Base-by-base conservation (phyloP, 495 filamentous ascomycete species). In the Lasiosphaeriaceae sp. region DNA sequence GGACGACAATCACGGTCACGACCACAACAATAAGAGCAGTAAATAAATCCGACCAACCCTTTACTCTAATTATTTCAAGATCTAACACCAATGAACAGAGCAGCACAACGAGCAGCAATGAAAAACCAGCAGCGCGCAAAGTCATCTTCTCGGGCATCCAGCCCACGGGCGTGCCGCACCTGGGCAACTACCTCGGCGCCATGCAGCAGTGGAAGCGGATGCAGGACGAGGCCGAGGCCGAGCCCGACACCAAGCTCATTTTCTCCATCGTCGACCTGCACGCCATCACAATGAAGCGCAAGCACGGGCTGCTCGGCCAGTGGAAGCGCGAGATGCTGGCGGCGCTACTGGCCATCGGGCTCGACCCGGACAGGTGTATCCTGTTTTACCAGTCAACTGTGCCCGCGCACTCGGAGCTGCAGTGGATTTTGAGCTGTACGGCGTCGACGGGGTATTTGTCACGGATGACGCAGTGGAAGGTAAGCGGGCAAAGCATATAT, bases 401-500 rank as follows among this genome's bases (percentile, higher is more conserved):
- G 11, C 81, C 83, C 9, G 84, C 83, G 22, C 94, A 97, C 75
- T 70, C 86, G 5, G 91, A 97, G 71, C 75, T 98, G 59, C 93
- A 94, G 84, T 98, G 95, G 94, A 95, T 97, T 57, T 71, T 98
- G 53, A 91, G 90, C 63, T 96, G 91, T 54, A 86, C 87, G 37
- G 90, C 95, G 26, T 89, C 85, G 3, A 92, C 89, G 74, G 94
- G 95, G 12, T 92, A 95, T 70, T 76, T 98, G 29, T 86, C 84
- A 2, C 81, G 95, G 11, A 98, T 98, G 95, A 97, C 94, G 41
- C 93, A 97, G 74, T 97, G 92, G 92, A 98, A 97, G 83, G 90
- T 91, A 54, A n/a, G n/a, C n/a, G n/a, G n/a, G n/a, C n/a, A n/a
- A n/a, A n/a, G n/a, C n/a, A n/a, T n/a, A n/a, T n/a, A n/a, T n/a